Conservation (phyloP, 148 eudicot genomes). For the Vaccinium myrtillus region DNA sequence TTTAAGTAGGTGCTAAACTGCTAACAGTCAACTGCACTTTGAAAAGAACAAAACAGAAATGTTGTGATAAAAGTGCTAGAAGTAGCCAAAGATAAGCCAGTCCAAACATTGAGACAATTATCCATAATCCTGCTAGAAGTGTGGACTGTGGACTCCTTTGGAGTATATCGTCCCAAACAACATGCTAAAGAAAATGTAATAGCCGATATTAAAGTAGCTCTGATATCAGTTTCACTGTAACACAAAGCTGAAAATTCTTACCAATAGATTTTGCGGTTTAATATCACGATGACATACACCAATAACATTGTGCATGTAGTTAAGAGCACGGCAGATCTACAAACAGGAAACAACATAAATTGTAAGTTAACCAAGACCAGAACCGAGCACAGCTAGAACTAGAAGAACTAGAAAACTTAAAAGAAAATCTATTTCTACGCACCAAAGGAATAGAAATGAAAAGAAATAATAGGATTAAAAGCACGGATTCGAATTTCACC, state of each 20-base stretch:
- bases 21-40: background rate
- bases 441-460: background rate
- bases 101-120: background rate
- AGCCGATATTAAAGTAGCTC: background rate
- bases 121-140: background rate
- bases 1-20: background rate
- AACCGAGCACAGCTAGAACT: background rate
- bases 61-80: background rate
- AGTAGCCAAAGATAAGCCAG: background rate
- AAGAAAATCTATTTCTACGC: background rate
- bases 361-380: background rate
- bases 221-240: background rate
- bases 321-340: constrained; percentile 85
- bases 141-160: too few species aligned
- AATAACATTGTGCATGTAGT: constrained; percentile 74
- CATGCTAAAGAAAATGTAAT: background rate
- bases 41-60: background rate
- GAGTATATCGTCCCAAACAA: too few species aligned
- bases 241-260: constrained; percentile 31
- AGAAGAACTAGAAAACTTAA: background rate
- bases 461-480: background rate
- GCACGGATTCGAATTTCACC: constrained; percentile 34
- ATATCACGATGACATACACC: constrained; percentile 97
- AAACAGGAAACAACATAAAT: constrained; percentile 6
- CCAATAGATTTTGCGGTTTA: constrained; percentile 93